Evolutionary conservation across 208 protist species (phyloP).

Genomic region (Acanthamoeba rhysodes): DNA sequence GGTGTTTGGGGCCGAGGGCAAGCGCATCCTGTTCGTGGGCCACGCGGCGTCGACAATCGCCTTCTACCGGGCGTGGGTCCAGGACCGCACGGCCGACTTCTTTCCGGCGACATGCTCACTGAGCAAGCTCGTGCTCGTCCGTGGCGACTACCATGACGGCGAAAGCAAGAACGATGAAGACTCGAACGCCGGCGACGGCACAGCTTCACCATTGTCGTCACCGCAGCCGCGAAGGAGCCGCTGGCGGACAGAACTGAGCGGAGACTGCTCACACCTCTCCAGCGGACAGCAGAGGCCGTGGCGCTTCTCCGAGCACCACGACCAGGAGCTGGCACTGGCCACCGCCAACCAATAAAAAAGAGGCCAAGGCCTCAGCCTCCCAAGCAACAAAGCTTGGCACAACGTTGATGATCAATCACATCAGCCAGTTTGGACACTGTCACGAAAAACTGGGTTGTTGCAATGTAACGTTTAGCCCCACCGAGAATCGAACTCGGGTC

Average conservation of each 20-base stretch:
- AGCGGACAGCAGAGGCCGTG: slow-evolving; percentile 43
- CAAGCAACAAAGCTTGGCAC: too few species aligned
- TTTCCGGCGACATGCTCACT: slow-evolving; percentile 36
- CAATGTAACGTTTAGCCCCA: too few species aligned
- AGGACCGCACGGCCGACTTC: slow-evolving; percentile 43
- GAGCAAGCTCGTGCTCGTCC: slow-evolving; percentile 25
- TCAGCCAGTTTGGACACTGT: too few species aligned
- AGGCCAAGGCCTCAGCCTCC: too few species aligned
- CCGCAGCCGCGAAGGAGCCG: neutral
- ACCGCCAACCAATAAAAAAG: neutral
- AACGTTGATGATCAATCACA: too few species aligned
- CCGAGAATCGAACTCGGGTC: too few species aligned
- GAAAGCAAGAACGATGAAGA: neutral
- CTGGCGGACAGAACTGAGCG: neutral
- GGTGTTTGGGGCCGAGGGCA: slow-evolving; percentile 19
- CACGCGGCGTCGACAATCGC: slow-evolving; percentile 24
- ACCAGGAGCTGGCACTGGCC: neutral
- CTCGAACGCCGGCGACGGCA: neutral
- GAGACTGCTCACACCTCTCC: slow-evolving; percentile 48
- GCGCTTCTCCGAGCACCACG: neutral
- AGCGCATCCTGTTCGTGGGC: slow-evolving; percentile 40
- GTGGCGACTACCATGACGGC: neutral
- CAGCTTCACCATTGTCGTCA: neutral
- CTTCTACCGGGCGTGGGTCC: slow-evolving; percentile 50
- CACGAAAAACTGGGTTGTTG: too few species aligned